Percentiles rank a stretch among this genome's conserved stretches.
phyloP scores from a whole-genome alignment of 2,329 filamentous ascomycete genomes.

The Hypoxylon sp. region DNA sequence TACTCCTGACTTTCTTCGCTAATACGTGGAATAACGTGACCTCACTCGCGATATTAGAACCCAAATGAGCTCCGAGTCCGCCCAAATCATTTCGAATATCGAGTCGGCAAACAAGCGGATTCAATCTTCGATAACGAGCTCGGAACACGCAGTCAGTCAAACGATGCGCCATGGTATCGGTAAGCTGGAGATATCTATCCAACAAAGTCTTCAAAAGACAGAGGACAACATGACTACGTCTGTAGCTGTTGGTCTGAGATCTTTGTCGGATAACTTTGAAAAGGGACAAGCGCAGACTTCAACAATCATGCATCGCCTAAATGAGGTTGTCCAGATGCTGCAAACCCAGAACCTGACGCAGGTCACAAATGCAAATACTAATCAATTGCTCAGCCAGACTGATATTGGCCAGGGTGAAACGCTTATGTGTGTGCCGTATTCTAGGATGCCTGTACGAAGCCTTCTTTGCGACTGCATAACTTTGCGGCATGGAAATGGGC shows the following conservation, averaged over 20 bases:
- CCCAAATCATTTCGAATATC: background rate
- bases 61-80: slow-evolving; percentile 3
- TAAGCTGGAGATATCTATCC: slow-evolving; percentile 9
- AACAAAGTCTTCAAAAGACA: background rate
- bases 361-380: no score
- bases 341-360: background rate
- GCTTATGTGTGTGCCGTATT: no score
- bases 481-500: background rate
- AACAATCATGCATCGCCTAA: background rate
- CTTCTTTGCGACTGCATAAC: slow-evolving; percentile 11
- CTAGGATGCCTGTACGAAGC: background rate
- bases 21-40: slow-evolving; percentile 8
- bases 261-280: background rate
- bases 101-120: slow-evolving; percentile 4
- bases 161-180: background rate
- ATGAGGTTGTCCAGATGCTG: background rate
- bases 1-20: background rate
- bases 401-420: no score
- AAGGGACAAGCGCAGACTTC: slow-evolving; percentile 1
- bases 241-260: background rate
- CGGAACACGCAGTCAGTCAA: background rate
- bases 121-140: slow-evolving; percentile 12
- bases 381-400: no score
- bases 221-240: slow-evolving; percentile 2
- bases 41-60: slow-evolving; percentile 10